These are phyloP conservation scores for Ilex aquifolium DNA, from an alignment of 257 asterid genomes.

Conservation along the genomic window DNA sequence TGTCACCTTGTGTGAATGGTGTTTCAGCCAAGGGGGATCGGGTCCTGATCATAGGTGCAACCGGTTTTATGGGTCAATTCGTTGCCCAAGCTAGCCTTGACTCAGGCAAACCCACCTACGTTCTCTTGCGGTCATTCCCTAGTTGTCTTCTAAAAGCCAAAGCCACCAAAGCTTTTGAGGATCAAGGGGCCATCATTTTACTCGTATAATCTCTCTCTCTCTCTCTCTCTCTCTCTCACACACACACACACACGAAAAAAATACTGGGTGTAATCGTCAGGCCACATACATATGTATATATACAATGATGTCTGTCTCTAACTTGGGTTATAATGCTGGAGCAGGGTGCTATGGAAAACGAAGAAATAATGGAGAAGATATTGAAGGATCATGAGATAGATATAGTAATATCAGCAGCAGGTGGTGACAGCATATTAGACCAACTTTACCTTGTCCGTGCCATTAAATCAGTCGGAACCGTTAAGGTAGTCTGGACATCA, in stretches of 20 bases:
- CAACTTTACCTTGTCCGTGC: conserved; percentile 25
- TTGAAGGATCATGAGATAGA: conserved; percentile 26
- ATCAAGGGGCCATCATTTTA: conserved; percentile 24
- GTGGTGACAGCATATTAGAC: conserved; percentile 25
- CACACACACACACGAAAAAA: too few species aligned
- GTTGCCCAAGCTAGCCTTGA: conserved; percentile 27
- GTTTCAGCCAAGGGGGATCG: neutral
- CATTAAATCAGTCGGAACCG: conserved; percentile 23
- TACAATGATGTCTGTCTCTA: neutral
- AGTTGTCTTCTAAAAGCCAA: conserved; percentile 8
- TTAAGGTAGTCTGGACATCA: too few species aligned
- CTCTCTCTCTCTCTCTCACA: neutral
- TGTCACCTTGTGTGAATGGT: neutral
- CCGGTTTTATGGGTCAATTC: conserved; percentile 29
- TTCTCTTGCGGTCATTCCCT: conserved; percentile 17
- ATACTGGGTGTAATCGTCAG: too few species aligned
- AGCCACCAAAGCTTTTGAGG: conserved; percentile 18
- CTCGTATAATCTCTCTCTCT: conserved; percentile 10
- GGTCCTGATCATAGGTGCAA: conserved; percentile 28
- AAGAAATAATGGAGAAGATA: conserved; percentile 20
- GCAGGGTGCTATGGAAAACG: conserved; percentile 27
- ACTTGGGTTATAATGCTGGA: neutral
- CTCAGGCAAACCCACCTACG: conserved; percentile 14
- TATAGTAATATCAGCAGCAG: conserved; percentile 28
- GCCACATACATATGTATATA: neutral